Conservation (phyloP, 768 basidiomycete genomes). For the Podaxis carcinomalis region DNA sequence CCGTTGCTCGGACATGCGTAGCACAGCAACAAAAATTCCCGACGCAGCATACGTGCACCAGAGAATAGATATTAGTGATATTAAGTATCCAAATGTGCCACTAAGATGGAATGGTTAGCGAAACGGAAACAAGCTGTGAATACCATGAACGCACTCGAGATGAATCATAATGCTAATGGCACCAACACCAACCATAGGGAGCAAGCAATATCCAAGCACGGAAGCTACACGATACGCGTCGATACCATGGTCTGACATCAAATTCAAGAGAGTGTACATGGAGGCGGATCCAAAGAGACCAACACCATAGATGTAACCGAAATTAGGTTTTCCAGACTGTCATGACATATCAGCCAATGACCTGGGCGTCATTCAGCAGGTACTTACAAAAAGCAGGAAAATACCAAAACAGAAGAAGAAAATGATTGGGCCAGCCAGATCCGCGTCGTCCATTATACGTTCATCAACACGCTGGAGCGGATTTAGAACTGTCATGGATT, state of each 20-base stretch:
- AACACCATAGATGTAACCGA: slow-evolving; percentile 98
- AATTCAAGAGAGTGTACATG: slow-evolving; percentile 91
- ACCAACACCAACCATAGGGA: slow-evolving; percentile 95
- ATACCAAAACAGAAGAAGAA: slow-evolving; percentile 95
- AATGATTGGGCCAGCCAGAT: slow-evolving; percentile 92
- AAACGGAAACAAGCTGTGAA: slow-evolving; percentile 1
- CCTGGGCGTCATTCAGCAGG: neutral
- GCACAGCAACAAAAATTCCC: slow-evolving; percentile 90
- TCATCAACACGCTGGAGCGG: slow-evolving; percentile 81
- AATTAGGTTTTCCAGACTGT: slow-evolving; percentile 97
- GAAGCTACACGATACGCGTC: slow-evolving; percentile 94
- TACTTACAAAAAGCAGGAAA: slow-evolving; percentile 84
- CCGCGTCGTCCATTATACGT: slow-evolving; percentile 98
- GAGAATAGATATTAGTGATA: slow-evolving; percentile 77
- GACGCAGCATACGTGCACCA: slow-evolving; percentile 99
- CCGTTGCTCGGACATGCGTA: slow-evolving; percentile 94
- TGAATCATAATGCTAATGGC: slow-evolving; percentile 83
- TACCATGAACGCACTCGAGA: slow-evolving; percentile 66
- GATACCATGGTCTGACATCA: slow-evolving; percentile 94
- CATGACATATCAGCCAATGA: slow-evolving; percentile 11
- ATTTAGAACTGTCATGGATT: slow-evolving; percentile 94
- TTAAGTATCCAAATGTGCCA: slow-evolving; percentile 78
- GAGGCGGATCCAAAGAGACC: slow-evolving; percentile 91
- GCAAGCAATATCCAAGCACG: slow-evolving; percentile 92
- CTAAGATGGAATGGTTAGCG: slow-evolving; percentile 33